A percentile compares a stretch with the other conserved stretches of the same genome.
Conservation (phyloP, 495 filamentous ascomycete genomes). For the Durotheca rogersii region DNA sequence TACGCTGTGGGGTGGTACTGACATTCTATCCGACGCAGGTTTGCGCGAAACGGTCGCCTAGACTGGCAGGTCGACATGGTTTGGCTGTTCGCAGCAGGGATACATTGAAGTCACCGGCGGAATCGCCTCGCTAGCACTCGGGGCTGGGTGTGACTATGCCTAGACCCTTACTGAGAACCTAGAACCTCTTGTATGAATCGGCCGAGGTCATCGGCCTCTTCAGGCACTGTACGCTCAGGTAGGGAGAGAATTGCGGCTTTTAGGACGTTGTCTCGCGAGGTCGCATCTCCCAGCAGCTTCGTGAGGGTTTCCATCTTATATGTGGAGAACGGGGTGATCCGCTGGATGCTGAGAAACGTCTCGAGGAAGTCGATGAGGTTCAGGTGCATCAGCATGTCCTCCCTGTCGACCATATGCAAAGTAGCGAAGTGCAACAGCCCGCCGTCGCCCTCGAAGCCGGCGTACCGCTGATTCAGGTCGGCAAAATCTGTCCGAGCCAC, state of each 20-base stretch:
- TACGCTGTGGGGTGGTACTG: neutral
- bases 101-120: too few relatives aligned
- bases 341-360: constrained; percentile 58
- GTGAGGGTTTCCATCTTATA: constrained; percentile 45
- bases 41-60: constrained; percentile 3
- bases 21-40: constrained; percentile 3
- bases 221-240: constrained; percentile 45
- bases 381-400: constrained; percentile 78
- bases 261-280: constrained; percentile 41
- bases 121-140: too few relatives aligned
- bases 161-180: constrained; percentile 1
- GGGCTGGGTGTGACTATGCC: neutral
- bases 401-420: constrained; percentile 69
- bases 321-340: constrained; percentile 44
- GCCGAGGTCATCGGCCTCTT: constrained; percentile 44
- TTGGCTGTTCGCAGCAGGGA: neutral
- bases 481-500: constrained; percentile 59
- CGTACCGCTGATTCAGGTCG: constrained; percentile 59
- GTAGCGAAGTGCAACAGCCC: constrained; percentile 77
- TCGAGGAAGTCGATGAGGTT: constrained; percentile 75
- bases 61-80: constrained; percentile 10
- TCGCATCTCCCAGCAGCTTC: constrained; percentile 41
- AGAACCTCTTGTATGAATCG: constrained; percentile 42
- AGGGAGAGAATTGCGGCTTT: constrained; percentile 43
- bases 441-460: constrained; percentile 36